Percentiles rank a stretch among this genome's conserved stretches.
phyloP scores from a whole-genome alignment of 2,329 filamentous ascomycete genomes.

The Chaetomiaceae sp. region DNA sequence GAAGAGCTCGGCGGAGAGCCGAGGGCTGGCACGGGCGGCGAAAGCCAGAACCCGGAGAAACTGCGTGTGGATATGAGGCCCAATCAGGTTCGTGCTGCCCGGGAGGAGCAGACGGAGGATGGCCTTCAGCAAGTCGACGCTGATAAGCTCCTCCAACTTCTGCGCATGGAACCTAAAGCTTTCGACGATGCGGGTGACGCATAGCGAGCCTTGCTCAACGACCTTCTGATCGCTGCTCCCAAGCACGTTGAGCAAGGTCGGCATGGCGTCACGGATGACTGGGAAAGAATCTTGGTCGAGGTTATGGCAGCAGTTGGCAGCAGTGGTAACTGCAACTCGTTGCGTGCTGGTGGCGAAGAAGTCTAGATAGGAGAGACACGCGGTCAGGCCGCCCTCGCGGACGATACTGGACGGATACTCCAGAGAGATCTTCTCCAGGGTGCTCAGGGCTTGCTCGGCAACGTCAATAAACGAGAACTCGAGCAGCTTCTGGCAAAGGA shows the following conservation, averaged over 20 bases:
- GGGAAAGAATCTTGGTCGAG: constrained; percentile 90
- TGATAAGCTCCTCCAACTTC: constrained; percentile 89
- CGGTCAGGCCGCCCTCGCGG: constrained; percentile 86
- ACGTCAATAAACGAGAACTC: constrained; percentile 97
- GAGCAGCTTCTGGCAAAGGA: constrained; percentile 88
- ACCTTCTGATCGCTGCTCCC: constrained; percentile 92
- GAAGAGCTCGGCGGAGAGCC: constrained; percentile 80
- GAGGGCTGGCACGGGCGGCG: constrained; percentile 80
- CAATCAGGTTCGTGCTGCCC: constrained; percentile 91
- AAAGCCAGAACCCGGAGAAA: constrained; percentile 90
- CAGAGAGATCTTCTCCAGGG: constrained; percentile 92
- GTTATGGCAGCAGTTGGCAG: constrained; percentile 96
- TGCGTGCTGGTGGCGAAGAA: constrained; percentile 98
- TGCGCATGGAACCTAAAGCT: constrained; percentile 86
- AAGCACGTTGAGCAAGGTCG: constrained; percentile 83
- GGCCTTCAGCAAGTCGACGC: constrained; percentile 75
- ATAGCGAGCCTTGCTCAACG: constrained; percentile 92
- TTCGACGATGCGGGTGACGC: constrained; percentile 91
- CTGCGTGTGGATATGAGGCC: constrained; percentile 89
- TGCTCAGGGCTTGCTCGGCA: constrained; percentile 93
- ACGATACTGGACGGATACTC: constrained; percentile 95
- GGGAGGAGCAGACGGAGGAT: constrained; percentile 83
- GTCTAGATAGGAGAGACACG: constrained; percentile 92
- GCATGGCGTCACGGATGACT: constrained; percentile 93
- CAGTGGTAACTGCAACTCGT: constrained; percentile 91